phyloP scores from a whole-genome alignment of 371 early-diverging fungal genomes.

The Syncephalastrum sp. region DNA sequence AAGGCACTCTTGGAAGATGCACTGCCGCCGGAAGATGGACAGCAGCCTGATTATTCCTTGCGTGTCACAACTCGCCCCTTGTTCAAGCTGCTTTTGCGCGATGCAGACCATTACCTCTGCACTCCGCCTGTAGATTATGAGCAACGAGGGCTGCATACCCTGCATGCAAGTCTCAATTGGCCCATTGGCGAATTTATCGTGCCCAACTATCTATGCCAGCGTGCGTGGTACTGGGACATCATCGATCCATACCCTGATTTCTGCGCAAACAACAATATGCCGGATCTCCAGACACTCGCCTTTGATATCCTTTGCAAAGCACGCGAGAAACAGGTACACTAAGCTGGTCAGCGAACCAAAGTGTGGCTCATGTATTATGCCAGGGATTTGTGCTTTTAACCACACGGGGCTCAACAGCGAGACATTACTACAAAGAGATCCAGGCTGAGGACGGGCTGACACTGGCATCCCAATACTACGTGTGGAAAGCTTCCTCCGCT shows the following conservation, averaged over 20 bases:
- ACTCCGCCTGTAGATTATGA: constrained; percentile 10
- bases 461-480: constrained; percentile 60
- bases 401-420: constrained; percentile 36
- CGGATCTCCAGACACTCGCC: constrained; percentile 57
- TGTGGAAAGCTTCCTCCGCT: constrained; percentile 54
- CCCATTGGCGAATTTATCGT: constrained; percentile 45
- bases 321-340: constrained; percentile 54
- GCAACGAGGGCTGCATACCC: too few species aligned
- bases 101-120: constrained; percentile 29
- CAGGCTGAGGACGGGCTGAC: background rate
- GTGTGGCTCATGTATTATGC: background rate
- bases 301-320: constrained; percentile 62
- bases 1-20: constrained; percentile 16
- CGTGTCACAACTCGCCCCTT: constrained; percentile 42
- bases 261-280: constrained; percentile 28
- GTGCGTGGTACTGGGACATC: constrained; percentile 70
- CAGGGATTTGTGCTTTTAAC: constrained; percentile 56
- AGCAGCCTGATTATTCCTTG: constrained; percentile 3
- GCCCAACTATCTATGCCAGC: constrained; percentile 57
- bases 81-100: constrained; percentile 46
- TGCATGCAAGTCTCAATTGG: constrained; percentile 3
- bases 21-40: background rate
- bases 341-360: background rate
- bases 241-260: constrained; percentile 38
- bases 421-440: constrained; percentile 69